phyloP scores from a whole-genome alignment of 441 rosid genomes.

The Pelargonium cotyledonis region DNA sequence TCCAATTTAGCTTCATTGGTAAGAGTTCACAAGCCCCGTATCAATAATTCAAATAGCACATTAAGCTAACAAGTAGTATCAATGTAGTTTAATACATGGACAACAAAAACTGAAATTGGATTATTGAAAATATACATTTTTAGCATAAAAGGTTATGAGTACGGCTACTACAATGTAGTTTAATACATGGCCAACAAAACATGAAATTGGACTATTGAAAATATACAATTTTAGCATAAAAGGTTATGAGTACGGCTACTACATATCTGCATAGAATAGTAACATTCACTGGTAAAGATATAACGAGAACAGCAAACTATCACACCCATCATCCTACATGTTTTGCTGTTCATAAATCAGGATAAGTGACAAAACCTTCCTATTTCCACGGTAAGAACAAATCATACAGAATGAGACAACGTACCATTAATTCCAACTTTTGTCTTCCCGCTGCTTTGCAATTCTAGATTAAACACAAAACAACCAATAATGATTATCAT shows the following conservation, averaged over 20 bases:
- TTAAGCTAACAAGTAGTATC: no score
- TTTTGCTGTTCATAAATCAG: background rate
- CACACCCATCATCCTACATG: background rate
- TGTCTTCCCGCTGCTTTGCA: conserved; percentile 47
- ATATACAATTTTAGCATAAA: background rate
- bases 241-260: background rate
- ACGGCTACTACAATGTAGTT: no score
- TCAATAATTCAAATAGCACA: background rate
- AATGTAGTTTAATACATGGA: no score
- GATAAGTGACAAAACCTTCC: background rate
- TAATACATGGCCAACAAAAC: no score
- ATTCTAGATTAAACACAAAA: conserved; percentile 33
- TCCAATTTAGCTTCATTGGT: background rate
- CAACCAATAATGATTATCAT: conserved; percentile 13
- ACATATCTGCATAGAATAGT: background rate
- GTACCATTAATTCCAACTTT: conserved; percentile 89
- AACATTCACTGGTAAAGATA: background rate
- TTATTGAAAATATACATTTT: no score
- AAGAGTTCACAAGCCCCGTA: background rate
- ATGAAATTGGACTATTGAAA: no score
- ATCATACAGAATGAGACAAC: conserved; percentile 16
- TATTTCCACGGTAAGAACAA: background rate
- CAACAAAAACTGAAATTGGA: no score
- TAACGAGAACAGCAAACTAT: background rate
- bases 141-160: background rate